Evolutionary conservation across 2,329 filamentous ascomycete genomes (phyloP).

Genomic region (Periconia macrospinosa): DNA sequence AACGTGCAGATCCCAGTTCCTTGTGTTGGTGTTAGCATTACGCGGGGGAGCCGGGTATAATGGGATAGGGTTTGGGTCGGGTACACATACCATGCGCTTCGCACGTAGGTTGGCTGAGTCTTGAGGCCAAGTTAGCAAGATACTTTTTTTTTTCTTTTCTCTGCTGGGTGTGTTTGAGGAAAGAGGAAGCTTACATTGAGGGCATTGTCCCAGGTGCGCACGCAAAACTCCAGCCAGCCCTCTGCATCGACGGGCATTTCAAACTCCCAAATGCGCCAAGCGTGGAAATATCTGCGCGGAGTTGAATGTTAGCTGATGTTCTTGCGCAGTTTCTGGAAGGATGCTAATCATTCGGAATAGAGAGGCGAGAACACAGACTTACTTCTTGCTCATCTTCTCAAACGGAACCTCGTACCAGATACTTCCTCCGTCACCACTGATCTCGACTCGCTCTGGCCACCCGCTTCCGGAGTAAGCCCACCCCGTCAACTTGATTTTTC

Average conservation of each 20-base stretch:
- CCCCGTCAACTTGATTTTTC: conserved; percentile 57
- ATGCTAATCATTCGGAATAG: background rate
- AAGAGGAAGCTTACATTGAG: conserved; percentile 37
- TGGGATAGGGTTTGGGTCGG: background rate
- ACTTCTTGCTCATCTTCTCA: conserved; percentile 63
- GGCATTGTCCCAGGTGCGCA: conserved; percentile 50
- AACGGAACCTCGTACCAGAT: conserved; percentile 66
- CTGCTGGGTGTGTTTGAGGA: conserved; percentile 24
- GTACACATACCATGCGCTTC: conserved; percentile 44
- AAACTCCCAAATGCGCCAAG: conserved; percentile 67
- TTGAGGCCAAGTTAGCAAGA: conserved; percentile 18
- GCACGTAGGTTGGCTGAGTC: conserved; percentile 49
- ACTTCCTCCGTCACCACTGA: conserved; percentile 64
- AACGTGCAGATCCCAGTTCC: conserved; percentile 69
- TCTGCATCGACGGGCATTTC: conserved; percentile 61
- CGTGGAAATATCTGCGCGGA: conserved; percentile 49
- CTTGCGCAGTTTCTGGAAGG: too few relatives aligned
- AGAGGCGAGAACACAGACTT: conserved; percentile 46
- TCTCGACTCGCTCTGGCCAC: conserved; percentile 63
- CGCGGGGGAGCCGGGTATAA: background rate
- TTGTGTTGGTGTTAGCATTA: conserved; percentile 36
- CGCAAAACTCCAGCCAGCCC: conserved; percentile 51
- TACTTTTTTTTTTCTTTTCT: conserved; percentile 2
- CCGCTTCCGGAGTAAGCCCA: conserved; percentile 51
- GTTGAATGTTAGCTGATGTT: too few relatives aligned